These are phyloP conservation scores for Aspergillus sp. DNA, from an alignment of 2,329 filamentous ascomycete genomes.

Conservation along the genomic window DNA sequence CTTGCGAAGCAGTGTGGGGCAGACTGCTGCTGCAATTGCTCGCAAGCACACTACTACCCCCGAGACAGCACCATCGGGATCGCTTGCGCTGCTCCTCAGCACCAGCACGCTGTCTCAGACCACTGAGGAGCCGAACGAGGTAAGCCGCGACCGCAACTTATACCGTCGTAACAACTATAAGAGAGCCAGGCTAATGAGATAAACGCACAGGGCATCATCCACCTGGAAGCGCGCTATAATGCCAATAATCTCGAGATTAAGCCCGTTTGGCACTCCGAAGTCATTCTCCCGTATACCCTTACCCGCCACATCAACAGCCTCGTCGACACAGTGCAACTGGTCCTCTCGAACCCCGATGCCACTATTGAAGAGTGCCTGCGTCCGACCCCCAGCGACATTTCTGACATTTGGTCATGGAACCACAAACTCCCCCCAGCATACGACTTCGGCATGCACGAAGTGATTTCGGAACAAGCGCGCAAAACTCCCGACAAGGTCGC, in stretches of 20 bases:
- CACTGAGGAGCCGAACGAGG: not conserved
- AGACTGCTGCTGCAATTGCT: not conserved
- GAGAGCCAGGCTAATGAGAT: not conserved
- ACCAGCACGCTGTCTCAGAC: not conserved
- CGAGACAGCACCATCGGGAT: not conserved
- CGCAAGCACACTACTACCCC: not conserved
- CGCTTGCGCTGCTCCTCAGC: not conserved
- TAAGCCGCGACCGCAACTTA: not conserved
- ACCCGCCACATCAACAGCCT: not conserved
- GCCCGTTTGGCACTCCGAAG: not conserved
- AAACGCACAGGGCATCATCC: not conserved
- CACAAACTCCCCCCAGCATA: conserved; percentile 46
- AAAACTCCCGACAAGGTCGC: conserved; percentile 29
- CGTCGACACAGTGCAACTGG: not conserved
- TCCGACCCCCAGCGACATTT: conserved; percentile 42
- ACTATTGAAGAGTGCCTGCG: conserved; percentile 37
- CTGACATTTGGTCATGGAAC: conserved; percentile 54
- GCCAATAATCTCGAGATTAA: not conserved
- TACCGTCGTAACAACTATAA: not conserved
- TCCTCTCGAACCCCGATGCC: conserved; percentile 21
- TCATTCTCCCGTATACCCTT: not conserved
- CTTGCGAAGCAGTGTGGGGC: not conserved
- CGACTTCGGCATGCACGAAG: conserved; percentile 52
- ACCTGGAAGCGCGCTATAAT: not conserved
- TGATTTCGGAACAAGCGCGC: conserved; percentile 39